These are phyloP conservation scores for Aspergillus sparsus DNA, from an alignment of 495 filamentous ascomycete genomes.

Conservation along the genomic window DNA sequence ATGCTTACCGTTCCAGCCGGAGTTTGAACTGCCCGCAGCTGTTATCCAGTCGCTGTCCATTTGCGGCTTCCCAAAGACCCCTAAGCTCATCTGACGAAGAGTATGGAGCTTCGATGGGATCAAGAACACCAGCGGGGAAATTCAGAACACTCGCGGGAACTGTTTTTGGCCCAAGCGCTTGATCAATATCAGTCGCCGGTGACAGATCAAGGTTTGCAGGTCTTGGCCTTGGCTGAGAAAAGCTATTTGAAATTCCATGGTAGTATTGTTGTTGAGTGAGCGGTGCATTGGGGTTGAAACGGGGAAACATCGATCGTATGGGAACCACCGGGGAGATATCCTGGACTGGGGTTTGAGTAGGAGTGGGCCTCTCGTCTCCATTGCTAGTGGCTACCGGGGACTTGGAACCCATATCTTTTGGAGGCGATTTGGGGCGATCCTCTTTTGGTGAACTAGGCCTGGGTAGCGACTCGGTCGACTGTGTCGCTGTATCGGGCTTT, in stretches of 20 bases:
- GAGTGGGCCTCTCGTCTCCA: constrained; percentile 4
- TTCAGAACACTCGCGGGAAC: constrained; percentile 50
- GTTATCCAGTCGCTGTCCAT: constrained; percentile 50
- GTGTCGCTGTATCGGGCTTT: constrained; percentile 19
- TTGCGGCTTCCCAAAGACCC: constrained; percentile 55
- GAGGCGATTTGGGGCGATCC: constrained; percentile 32
- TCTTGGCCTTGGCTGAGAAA: constrained; percentile 42
- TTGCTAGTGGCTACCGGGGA: constrained; percentile 29
- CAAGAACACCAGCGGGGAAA: constrained; percentile 44
- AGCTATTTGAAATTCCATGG: constrained; percentile 53
- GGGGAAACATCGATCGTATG: constrained; percentile 77
- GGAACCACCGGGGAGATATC: constrained; percentile 37
- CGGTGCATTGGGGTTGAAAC: constrained; percentile 71
- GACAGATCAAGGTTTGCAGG: constrained; percentile 33
- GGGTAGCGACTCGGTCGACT: constrained; percentile 28
- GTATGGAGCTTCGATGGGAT: constrained; percentile 36
- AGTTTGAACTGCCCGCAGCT: constrained; percentile 45
- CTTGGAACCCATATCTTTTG: constrained; percentile 46
- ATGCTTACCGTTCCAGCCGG: constrained; percentile 45
- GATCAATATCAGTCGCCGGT: constrained; percentile 41
- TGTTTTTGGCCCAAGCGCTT: constrained; percentile 44
- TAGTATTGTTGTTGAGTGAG: constrained; percentile 69
- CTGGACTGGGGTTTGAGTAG: constrained; percentile 36
- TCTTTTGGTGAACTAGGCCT: constrained; percentile 27
- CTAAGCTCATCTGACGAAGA: constrained; percentile 49